phyloP scores from a whole-genome alignment of 129 eudicot species.

The Flaveria robusta region DNA sequence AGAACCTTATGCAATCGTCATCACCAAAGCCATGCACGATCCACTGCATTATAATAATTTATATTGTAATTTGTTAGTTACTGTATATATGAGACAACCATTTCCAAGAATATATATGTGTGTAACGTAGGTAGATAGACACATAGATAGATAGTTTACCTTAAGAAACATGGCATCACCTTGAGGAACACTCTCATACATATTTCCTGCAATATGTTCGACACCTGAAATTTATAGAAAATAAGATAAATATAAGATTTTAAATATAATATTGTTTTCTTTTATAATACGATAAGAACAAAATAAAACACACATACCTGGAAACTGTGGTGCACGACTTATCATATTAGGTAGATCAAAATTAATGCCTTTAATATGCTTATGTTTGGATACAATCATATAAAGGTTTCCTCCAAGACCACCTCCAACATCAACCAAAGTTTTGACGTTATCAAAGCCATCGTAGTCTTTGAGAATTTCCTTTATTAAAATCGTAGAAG shows the following conservation, averaged over 20 bases:
- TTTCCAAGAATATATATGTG: too few relatives aligned
- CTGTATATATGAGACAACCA: too few relatives aligned
- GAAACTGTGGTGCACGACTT: neutral
- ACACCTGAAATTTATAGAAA: neutral
- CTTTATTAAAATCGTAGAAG: neutral
- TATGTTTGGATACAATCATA: conserved; percentile 2
- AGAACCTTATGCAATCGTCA: neutral
- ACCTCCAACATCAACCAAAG: conserved; percentile 6
- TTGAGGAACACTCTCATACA: neutral
- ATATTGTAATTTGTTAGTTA: neutral
- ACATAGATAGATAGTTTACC: neutral
- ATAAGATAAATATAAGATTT: neutral
- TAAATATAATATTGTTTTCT: neutral
- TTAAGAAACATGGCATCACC: conserved; percentile 2
- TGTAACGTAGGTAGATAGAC: too few relatives aligned
- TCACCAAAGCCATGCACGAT: neutral
- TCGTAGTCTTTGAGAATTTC: neutral
- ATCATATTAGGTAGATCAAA: conserved; percentile 1
- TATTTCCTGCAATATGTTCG: neutral
- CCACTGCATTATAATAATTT: neutral
- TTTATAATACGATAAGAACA: neutral
- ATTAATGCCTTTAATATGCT: neutral
- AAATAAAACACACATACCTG: neutral
- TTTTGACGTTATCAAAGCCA: neutral
- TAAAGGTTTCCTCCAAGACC: neutral